Percentiles rank a stretch among this genome's conserved stretches.
phyloP scores from a whole-genome alignment of 306 rosid genomes.

The Biancaea sappan region DNA sequence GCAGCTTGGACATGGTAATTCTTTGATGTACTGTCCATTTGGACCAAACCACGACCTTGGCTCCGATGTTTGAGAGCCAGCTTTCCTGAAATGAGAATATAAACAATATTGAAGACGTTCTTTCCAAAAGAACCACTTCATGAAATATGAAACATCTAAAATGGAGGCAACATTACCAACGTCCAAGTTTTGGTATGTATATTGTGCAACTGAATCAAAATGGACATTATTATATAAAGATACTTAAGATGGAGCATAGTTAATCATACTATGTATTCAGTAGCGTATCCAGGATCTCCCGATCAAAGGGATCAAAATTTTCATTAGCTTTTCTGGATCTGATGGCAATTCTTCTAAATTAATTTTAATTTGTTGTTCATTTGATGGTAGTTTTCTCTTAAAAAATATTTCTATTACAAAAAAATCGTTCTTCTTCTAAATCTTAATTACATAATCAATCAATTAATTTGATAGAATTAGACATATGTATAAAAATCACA shows the following conservation, averaged over 20 bases:
- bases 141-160: neutral
- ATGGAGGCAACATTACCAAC: conserved; percentile 7
- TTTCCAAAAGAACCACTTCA: neutral
- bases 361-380: no score
- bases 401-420: no score
- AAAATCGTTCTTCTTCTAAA: no score
- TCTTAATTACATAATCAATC: no score
- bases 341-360: no score
- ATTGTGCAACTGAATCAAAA: neutral
- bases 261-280: neutral
- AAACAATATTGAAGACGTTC: neutral
- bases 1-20: conserved; percentile 95
- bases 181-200: conserved; percentile 1
- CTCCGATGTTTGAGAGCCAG: conserved; percentile 44
- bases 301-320: no score
- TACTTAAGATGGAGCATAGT: neutral
- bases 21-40: conserved; percentile 85
- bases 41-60: conserved; percentile 93
- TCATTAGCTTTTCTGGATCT: no score
- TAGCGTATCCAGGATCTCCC: no score
- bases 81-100: conserved; percentile 52
- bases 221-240: neutral
- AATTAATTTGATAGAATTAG: no score
- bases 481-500: no score
- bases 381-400: no score